These are phyloP conservation scores for Carex myosuroides DNA, from an alignment of 176 grass and related monocot species.

Conservation along the genomic window DNA sequence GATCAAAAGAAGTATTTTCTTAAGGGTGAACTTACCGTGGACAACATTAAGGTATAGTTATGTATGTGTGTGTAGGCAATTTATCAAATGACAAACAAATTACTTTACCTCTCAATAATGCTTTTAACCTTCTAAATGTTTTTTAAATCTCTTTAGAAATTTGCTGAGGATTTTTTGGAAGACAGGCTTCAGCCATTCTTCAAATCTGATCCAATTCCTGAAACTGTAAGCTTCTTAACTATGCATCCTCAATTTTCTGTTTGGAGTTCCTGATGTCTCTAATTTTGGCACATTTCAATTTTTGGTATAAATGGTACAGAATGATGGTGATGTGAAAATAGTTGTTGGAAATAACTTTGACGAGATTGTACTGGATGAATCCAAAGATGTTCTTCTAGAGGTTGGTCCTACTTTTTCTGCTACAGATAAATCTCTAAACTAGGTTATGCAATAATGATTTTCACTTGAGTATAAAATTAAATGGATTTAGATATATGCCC, in stretches of 20 bases:
- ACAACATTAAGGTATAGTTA: slow-evolving; percentile 52
- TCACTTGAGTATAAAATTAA: neutral
- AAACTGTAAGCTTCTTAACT: slow-evolving; percentile 47
- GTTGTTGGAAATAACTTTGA: slow-evolving; percentile 88
- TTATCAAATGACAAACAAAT: neutral
- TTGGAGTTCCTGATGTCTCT: neutral
- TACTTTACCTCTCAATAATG: neutral
- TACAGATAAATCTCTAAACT: slow-evolving; percentile 5
- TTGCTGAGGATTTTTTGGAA: slow-evolving; percentile 69
- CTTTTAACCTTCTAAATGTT: neutral
- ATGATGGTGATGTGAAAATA: slow-evolving; percentile 83
- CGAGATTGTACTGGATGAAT: slow-evolving; percentile 88
- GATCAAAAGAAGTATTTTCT: slow-evolving; percentile 77
- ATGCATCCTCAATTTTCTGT: slow-evolving; percentile 5
- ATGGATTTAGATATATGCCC: slow-evolving; percentile 70
- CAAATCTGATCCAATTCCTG: slow-evolving; percentile 80
- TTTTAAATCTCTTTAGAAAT: slow-evolving; percentile 25
- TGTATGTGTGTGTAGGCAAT: neutral
- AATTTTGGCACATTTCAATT: neutral
- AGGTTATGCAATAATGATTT: neutral
- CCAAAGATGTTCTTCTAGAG: slow-evolving; percentile 94
- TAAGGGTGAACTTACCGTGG: slow-evolving; percentile 49
- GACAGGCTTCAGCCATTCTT: slow-evolving; percentile 77
- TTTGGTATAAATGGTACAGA: slow-evolving; percentile 41
- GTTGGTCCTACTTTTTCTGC: slow-evolving; percentile 23